Evolutionary conservation across 192 early-diverging fungal species (phyloP).

Genomic region (Entomortierella parvispora): DNA sequence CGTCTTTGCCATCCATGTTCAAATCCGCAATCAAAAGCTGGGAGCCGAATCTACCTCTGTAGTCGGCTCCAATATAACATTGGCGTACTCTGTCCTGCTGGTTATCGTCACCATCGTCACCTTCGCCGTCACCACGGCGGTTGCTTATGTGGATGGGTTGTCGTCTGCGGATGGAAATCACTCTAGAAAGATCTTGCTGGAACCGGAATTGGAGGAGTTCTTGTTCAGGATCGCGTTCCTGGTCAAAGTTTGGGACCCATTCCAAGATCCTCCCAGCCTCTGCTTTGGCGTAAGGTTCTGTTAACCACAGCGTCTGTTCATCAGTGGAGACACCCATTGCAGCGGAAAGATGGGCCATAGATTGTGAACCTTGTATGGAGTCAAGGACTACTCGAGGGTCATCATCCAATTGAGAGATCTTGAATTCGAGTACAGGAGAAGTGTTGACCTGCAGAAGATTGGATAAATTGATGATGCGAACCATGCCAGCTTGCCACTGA

Average conservation of each 20-base stretch:
- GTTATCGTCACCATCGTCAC: slow-evolving; percentile 4
- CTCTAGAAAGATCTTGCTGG: too few relatives aligned
- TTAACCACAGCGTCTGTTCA: slow-evolving; percentile 35
- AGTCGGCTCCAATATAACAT: slow-evolving; percentile 31
- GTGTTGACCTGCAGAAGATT: not conserved
- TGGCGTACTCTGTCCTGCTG: slow-evolving; percentile 20
- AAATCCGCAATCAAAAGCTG: slow-evolving; percentile 32
- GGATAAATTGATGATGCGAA: slow-evolving; percentile 29
- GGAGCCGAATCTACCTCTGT: slow-evolving; percentile 34
- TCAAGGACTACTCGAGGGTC: slow-evolving; percentile 21
- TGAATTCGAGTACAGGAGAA: not conserved
- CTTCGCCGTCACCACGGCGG: slow-evolving; percentile 19
- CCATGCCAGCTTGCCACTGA: slow-evolving; percentile 45
- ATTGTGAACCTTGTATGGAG: slow-evolving; percentile 30
- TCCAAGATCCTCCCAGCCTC: slow-evolving; percentile 33
- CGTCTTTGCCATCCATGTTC: slow-evolving; percentile 27
- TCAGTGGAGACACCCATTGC: slow-evolving; percentile 40
- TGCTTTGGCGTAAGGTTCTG: slow-evolving; percentile 33
- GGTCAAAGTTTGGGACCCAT: slow-evolving; percentile 28
- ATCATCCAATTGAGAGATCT: slow-evolving; percentile 21
- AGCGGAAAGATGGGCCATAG: slow-evolving; percentile 45
- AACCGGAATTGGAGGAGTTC: too few relatives aligned
- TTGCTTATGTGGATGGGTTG: slow-evolving; percentile 4
- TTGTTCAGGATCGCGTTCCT: not conserved
- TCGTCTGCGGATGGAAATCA: slow-evolving; percentile 7